These are phyloP conservation scores for Primulina huaijiensis DNA, from an alignment of 257 asterid species.

Conservation along the genomic window DNA sequence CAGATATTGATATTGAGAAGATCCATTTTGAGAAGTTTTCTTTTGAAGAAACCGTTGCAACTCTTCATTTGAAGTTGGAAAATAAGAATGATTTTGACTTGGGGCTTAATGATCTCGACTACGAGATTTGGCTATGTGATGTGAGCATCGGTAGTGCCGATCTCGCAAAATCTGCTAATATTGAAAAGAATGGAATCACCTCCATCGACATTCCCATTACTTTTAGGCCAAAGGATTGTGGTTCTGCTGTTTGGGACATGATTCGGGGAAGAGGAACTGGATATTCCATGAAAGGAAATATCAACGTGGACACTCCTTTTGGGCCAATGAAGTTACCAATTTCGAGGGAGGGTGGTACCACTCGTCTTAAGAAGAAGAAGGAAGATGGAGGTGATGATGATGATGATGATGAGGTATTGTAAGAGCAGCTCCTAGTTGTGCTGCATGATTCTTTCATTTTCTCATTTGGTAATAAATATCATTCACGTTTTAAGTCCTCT, in stretches of 20 bases:
- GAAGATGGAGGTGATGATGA: conserved; percentile 72
- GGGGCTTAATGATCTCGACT: conserved; percentile 74
- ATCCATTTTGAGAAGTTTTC: conserved; percentile 72
- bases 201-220: conserved; percentile 76
- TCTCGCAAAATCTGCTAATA: conserved; percentile 47
- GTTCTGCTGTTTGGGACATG: conserved; percentile 99
- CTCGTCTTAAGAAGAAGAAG: conserved; percentile 79
- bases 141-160: conserved; percentile 77
- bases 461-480: neutral
- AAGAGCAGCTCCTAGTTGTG: neutral
- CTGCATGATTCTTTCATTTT: neutral
- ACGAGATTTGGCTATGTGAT: conserved; percentile 82
- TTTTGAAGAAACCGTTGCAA: conserved; percentile 75
- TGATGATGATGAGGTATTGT: conserved; percentile 42
- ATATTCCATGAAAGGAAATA: conserved; percentile 75
- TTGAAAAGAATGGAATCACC: conserved; percentile 62
- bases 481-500: neutral
- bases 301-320: conserved; percentile 79
- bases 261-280: conserved; percentile 88
- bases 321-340: conserved; percentile 94
- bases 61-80: conserved; percentile 77
- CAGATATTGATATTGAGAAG: conserved; percentile 72
- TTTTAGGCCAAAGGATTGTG: conserved; percentile 96
- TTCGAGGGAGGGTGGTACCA: conserved; percentile 84
- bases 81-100: conserved; percentile 89